These are phyloP conservation scores for Ophiostoma novo-ulmi DNA, from an alignment of 2,329 filamentous ascomycete genomes.

Conservation along the genomic window DNA sequence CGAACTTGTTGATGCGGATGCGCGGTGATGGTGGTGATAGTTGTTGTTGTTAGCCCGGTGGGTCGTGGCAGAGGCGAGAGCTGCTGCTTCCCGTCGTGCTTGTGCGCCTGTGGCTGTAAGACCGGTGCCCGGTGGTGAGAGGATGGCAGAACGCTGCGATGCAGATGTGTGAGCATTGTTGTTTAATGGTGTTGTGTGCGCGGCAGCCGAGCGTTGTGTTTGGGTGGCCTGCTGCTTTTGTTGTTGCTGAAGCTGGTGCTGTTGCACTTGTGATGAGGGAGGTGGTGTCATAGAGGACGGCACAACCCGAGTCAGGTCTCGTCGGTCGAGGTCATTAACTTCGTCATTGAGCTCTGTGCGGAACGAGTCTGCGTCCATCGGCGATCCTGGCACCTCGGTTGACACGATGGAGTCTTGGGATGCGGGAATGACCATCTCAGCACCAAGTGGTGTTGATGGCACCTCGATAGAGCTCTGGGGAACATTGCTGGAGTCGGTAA, in stretches of 20 bases:
- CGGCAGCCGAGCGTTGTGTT: background rate
- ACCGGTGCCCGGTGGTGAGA: conserved; percentile 51
- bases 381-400: conserved; percentile 52
- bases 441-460: conserved; percentile 35
- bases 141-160: conserved; percentile 45
- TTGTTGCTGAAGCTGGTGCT: conserved; percentile 7
- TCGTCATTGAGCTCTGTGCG: conserved; percentile 48
- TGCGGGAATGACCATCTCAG: conserved; percentile 32
- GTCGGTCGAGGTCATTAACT: conserved; percentile 43
- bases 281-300: conserved; percentile 56
- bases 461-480: conserved; percentile 32
- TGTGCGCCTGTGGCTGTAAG: conserved; percentile 35
- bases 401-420: conserved; percentile 54
- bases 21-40: background rate
- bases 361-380: conserved; percentile 48
- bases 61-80: background rate
- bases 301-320: conserved; percentile 42
- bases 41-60: background rate
- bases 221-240: conserved; percentile 14
- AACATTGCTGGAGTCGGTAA: conserved; percentile 9
- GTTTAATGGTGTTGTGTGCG: conserved; percentile 14
- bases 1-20: conserved; percentile 4
- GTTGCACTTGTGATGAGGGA: conserved; percentile 41
- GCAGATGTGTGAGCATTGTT: conserved; percentile 33
- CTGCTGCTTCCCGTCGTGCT: conserved; percentile 25